Evolutionary conservation across 2,329 filamentous ascomycete genomes (phyloP).

Genomic region (Rhinocladiella similis): DNA sequence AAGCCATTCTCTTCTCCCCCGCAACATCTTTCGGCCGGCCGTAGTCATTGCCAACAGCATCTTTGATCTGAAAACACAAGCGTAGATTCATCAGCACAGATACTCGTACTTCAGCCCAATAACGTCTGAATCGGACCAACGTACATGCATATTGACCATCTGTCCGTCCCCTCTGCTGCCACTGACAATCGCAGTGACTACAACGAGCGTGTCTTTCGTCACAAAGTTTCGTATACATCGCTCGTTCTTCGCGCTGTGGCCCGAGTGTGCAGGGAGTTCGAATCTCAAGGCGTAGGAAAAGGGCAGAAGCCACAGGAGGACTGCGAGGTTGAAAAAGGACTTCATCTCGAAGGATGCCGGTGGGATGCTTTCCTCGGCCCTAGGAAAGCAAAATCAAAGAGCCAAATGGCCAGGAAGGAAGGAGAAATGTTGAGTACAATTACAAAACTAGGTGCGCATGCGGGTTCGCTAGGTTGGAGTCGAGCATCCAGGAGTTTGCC

Average conservation of each 20-base stretch:
- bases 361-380: constrained; percentile 1
- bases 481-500: constrained; percentile 19
- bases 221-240: constrained; percentile 98
- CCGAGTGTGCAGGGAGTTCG: constrained; percentile 72
- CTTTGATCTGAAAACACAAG: constrained; percentile 69
- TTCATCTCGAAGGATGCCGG: constrained; percentile 26
- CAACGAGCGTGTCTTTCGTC: constrained; percentile 84
- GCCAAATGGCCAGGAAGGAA: not conserved
- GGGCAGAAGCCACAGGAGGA: constrained; percentile 37
- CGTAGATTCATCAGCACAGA: constrained; percentile 11
- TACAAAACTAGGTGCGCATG: not conserved
- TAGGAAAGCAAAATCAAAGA: not conserved
- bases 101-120: not conserved
- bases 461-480: constrained; percentile 1
- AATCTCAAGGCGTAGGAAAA: constrained; percentile 77
- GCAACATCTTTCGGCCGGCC: constrained; percentile 85
- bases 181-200: constrained; percentile 85
- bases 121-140: constrained; percentile 34
- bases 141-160: constrained; percentile 88
- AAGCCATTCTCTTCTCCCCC: constrained; percentile 89
- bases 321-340: constrained; percentile 12
- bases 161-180: constrained; percentile 91
- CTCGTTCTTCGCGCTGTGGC: constrained; percentile 66
- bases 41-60: constrained; percentile 95
- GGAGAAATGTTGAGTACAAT: not conserved